Base-by-base conservation (phyloP, 192 early-diverging fungal genomes). In the Rhizophagus sp. region DNA sequence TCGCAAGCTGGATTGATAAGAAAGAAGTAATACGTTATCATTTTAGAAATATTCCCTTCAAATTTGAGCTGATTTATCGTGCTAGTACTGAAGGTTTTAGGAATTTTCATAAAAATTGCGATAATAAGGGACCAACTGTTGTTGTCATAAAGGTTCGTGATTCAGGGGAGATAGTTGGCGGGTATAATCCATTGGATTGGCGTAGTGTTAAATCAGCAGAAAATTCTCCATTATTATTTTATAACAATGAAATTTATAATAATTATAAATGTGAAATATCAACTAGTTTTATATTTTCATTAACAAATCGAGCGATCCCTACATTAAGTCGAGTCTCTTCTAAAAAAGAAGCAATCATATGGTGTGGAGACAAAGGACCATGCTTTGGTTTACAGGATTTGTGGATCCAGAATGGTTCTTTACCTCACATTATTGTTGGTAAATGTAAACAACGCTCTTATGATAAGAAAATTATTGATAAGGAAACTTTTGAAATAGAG, bases 201-300 rank as follows among this genome's bases (percentile, higher is more conserved):
- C 24, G 64, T 30, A 30, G 64, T 30, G 12, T 66, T 24, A 66
- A 13, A 41, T 41, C 8, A 13, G 1, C 10, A 4, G 30, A 30
- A 25, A 66, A 66, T 4, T 22, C 13, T 5, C 0, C 8, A 66
- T 25, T 12, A 4, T 7, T 25, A 33, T 30, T 6, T 41, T 5
- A 41, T 41, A 41, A 41, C 5, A 41, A 41, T 30, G 30, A 15
- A 41, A 41, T 24, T 66, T 30, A 10, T 33, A 15, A 17, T 34
- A 6, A 66, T 15, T 5, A 17, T 57, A 22, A 22, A 19, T 22
- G 19, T 47, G 24, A 47, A 19, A 73, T 19, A 36, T 39, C 67
- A 69, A 69, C 22, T 30, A 69, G 67, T 69, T 69, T 69, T 69
- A 69, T 68, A 36, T 68, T 68, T 68, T 68, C 66, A 68, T 68